phyloP scores from a whole-genome alignment of 768 basidiomycete species.

The Leccinum disarticulatum region DNA sequence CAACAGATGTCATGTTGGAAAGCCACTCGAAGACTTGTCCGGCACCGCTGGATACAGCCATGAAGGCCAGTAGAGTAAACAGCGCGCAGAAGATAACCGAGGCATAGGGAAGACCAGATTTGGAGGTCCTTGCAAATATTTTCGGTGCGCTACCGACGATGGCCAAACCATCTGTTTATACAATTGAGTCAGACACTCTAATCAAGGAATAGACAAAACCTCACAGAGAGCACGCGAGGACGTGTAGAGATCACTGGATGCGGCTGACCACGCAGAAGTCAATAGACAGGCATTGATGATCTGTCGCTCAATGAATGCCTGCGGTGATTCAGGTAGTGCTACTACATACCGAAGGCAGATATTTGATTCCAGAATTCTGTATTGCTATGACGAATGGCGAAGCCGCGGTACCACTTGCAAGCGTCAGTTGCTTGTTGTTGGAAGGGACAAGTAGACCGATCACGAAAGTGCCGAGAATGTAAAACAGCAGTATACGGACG shows the following conservation, averaged over 20 bases:
- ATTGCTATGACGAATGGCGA: constrained; percentile 95
- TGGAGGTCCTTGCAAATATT: constrained; percentile 69
- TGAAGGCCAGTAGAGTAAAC: constrained; percentile 74
- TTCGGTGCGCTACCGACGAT: constrained; percentile 77
- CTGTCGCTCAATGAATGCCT: constrained; percentile 31
- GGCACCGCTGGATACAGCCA: constrained; percentile 67
- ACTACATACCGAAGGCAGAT: constrained; percentile 65
- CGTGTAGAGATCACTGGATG: constrained; percentile 86
- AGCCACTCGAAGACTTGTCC: constrained; percentile 82
- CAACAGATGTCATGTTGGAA: constrained; percentile 67
- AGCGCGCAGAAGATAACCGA: constrained; percentile 66
- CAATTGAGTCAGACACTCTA: not conserved
- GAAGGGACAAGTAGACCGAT: constrained; percentile 86
- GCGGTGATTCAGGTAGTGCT: constrained; percentile 16
- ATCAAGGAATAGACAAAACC: constrained; percentile 24
- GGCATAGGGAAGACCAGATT: constrained; percentile 73
- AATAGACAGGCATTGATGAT: constrained; percentile 82
- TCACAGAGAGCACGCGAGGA: constrained; percentile 85
- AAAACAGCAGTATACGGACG: constrained; percentile 81
- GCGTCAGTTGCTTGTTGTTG: constrained; percentile 52
- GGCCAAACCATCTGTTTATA: constrained; percentile 70
- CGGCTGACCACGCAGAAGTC: constrained; percentile 92
- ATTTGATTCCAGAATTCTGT: constrained; percentile 77
- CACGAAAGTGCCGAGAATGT: constrained; percentile 62
- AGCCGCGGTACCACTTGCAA: constrained; percentile 57